Evolutionary conservation across 352 stramenopile genomes (phyloP).

Genomic region (Pythium vanterpoolii): DNA sequence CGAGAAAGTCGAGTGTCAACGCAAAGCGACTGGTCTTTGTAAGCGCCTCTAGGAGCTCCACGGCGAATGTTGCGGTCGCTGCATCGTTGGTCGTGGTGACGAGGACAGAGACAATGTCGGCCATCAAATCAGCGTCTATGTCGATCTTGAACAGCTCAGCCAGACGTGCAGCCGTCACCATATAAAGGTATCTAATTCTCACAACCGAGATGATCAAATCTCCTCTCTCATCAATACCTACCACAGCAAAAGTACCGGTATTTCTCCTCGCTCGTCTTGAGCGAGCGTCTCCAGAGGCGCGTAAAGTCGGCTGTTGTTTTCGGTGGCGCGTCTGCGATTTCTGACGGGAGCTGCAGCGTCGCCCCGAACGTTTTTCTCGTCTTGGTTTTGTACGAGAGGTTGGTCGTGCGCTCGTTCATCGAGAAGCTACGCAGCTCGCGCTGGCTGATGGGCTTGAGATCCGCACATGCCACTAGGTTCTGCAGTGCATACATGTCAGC

Average conservation of each 20-base stretch:
- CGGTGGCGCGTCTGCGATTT: conserved; percentile 29
- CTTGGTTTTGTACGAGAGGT: conserved; percentile 51
- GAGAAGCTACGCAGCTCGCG: conserved; percentile 64
- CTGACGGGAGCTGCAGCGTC: conserved; percentile 24
- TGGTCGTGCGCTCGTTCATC: conserved; percentile 44
- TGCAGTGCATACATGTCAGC: conserved; percentile 15
- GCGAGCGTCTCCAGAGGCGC: conserved; percentile 66
- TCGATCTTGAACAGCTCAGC: conserved; percentile 57
- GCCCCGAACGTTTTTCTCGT: conserved; percentile 27
- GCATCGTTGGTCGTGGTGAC: conserved; percentile 6
- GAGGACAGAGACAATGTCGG: conserved; percentile 57
- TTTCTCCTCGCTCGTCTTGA: conserved; percentile 54
- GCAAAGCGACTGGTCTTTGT: conserved; percentile 46
- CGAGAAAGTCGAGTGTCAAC: conserved; percentile 67
- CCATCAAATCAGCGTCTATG: conserved; percentile 71
- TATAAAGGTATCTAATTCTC: conserved; percentile 48
- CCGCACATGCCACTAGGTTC: conserved; percentile 82
- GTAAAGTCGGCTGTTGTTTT: conserved; percentile 54
- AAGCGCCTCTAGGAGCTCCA: conserved; percentile 38
- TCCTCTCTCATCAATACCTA: conserved; percentile 18
- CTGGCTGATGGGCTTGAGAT: conserved; percentile 79
- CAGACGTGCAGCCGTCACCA: conserved; percentile 47
- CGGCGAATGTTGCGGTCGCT: conserved; percentile 32
- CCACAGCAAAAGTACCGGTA: conserved; percentile 13
- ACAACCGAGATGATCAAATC: not conserved